A percentile compares a stretch with the other conserved stretches of the same genome.
Conservation (phyloP, 225 moss, liverwort and hornwort genomes). For the Sphagnum tenellum region DNA sequence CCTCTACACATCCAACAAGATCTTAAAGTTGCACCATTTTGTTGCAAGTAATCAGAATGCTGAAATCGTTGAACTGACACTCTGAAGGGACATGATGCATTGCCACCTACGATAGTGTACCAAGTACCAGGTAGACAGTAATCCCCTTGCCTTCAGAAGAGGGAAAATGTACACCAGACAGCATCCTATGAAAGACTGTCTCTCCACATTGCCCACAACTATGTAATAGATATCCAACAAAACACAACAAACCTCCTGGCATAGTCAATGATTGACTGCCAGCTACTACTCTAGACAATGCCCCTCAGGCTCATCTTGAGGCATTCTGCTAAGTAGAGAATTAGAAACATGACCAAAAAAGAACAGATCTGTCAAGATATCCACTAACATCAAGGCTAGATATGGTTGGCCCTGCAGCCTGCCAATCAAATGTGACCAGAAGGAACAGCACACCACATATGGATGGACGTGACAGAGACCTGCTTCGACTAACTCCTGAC, state of each 20-base stretch:
- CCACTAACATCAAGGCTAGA: conserved; percentile 52
- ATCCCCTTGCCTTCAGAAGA: conserved; percentile 34
- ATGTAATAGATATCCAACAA: conserved; percentile 48
- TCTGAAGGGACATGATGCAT: conserved; percentile 48
- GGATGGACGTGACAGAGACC: conserved; percentile 69
- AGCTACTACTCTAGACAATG: conserved; percentile 32
- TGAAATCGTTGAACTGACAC: conserved; percentile 43
- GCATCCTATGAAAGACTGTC: conserved; percentile 1
- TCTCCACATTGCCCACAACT: conserved; percentile 35
- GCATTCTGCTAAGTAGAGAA: conserved; percentile 42
- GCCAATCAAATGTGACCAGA: conserved; percentile 65
- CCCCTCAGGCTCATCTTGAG: conserved; percentile 51
- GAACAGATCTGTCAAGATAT: conserved; percentile 43
- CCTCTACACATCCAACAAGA: conserved; percentile 21
- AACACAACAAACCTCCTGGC: conserved; percentile 40
- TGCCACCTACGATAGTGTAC: conserved; percentile 27
- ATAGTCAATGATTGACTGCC: conserved; percentile 35
- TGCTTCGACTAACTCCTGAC: conserved; percentile 68
- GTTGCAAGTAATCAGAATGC: conserved; percentile 47
- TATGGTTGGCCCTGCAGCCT: conserved; percentile 56
- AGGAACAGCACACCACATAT: conserved; percentile 65
- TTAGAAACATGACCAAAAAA: conserved; percentile 40
- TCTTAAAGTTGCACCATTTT: conserved; percentile 53
- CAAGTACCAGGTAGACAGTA: conserved; percentile 50
- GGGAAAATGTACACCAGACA: conserved; percentile 5